Percentiles rank a stretch among this genome's conserved stretches.
Conservation (phyloP, 345 rosid genomes). For the Syzygium aromaticum region DNA sequence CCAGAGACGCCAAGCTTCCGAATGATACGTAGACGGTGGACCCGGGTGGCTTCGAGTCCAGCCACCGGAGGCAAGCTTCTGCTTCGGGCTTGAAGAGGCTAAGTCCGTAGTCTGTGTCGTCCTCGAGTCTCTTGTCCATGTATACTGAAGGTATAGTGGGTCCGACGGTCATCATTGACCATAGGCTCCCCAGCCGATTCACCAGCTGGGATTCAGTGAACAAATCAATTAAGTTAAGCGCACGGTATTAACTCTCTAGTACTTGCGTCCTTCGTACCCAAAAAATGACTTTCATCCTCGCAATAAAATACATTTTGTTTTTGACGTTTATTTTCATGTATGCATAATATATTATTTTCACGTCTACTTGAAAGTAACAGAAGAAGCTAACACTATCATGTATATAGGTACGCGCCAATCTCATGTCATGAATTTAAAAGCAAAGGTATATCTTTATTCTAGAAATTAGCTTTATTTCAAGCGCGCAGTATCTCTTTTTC, state of each 20-base stretch:
- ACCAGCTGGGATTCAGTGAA: constrained; percentile 14
- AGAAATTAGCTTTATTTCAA: neutral
- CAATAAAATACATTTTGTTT: constrained; percentile 31
- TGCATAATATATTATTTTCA: neutral
- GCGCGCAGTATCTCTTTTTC: neutral
- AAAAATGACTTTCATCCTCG: constrained; percentile 19
- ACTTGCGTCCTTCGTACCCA: constrained; percentile 19
- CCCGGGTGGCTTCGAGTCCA: constrained; percentile 19
- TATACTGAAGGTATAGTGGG: constrained; percentile 47
- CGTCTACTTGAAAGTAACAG: neutral
- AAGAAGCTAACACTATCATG: neutral
- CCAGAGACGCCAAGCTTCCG: constrained; percentile 40
- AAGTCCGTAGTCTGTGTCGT: constrained; percentile 44
- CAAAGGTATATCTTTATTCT: neutral
- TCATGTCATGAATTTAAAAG: neutral
- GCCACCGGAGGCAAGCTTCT: constrained; percentile 30
- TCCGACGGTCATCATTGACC: constrained; percentile 39
- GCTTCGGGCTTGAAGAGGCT: constrained; percentile 29
- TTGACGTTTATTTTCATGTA: neutral
- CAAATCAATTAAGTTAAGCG: neutral
- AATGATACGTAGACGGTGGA: constrained; percentile 45
- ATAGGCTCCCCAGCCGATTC: constrained; percentile 27
- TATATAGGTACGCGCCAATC: neutral
- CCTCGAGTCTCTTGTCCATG: constrained; percentile 36
- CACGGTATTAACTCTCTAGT: neutral